Conservation (phyloP, 2,329 filamentous ascomycete species). For the Ophiostoma quercus region DNA sequence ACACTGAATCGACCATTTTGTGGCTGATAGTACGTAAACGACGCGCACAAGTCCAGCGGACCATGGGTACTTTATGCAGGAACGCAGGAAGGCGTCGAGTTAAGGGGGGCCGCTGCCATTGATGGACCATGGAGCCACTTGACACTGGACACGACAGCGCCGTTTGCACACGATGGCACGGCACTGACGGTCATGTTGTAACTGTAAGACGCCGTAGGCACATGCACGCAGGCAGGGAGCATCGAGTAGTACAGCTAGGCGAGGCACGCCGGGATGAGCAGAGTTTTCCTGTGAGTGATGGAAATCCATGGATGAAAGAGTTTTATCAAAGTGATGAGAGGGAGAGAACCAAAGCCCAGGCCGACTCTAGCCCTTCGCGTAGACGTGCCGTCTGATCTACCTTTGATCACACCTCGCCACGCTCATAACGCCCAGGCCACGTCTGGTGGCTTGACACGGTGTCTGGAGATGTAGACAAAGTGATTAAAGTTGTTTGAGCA, state of each 20-base stretch:
- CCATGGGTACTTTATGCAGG: background rate
- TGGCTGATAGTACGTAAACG: background rate
- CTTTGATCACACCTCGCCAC: conserved; percentile 6
- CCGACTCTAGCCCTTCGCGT: background rate
- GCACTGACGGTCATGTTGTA: background rate
- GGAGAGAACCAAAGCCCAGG: background rate
- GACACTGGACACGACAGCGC: background rate
- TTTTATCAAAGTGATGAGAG: background rate
- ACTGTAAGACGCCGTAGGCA: background rate
- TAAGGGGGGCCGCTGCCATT: background rate
- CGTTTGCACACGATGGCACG: background rate
- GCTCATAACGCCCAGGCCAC: background rate
- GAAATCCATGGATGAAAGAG: background rate
- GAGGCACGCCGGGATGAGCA: background rate
- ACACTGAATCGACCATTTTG: background rate
- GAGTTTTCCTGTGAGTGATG: background rate
- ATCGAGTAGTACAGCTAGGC: background rate
- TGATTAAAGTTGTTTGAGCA: conserved; percentile 2
- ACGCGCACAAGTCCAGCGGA: conserved; percentile 3
- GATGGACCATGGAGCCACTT: background rate
- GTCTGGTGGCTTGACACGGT: conserved; percentile 2
- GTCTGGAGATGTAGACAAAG: background rate
- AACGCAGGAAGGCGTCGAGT: background rate
- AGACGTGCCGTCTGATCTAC: conserved; percentile 5
- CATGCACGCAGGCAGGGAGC: background rate